Evolutionary conservation across 2,329 filamentous ascomycete genomes (phyloP).

Genomic region (Thelonectria olida): DNA sequence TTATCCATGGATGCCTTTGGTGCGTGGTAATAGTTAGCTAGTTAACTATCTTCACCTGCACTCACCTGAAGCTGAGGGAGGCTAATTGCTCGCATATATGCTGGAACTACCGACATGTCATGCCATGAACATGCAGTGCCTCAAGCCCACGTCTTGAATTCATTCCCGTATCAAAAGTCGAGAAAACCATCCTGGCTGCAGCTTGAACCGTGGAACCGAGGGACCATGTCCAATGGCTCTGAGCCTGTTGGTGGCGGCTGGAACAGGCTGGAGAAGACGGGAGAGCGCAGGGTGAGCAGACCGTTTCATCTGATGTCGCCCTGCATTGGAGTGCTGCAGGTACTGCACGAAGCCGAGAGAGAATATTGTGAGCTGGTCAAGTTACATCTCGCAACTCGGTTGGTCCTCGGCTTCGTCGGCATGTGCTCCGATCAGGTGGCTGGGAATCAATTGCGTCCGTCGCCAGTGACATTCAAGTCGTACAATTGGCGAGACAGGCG

Average conservation of each 20-base stretch:
- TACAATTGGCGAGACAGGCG: neutral
- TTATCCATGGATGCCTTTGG: neutral
- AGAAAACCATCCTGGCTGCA: neutral
- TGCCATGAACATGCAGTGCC: neutral
- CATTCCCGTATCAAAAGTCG: neutral
- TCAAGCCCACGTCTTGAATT: neutral
- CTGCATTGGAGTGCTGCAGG: neutral
- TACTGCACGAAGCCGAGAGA: neutral
- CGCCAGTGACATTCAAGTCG: too few relatives aligned
- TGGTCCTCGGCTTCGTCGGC: neutral
- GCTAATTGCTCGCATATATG: neutral
- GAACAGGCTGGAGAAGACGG: constrained; percentile 5
- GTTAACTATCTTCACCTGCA: too few relatives aligned
- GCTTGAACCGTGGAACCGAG: neutral
- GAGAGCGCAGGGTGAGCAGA: neutral
- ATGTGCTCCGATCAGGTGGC: neutral
- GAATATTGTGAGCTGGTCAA: too few relatives aligned
- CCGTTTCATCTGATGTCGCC: constrained; percentile 4
- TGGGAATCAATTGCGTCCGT: neutral
- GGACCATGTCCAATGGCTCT: neutral
- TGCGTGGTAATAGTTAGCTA: too few relatives aligned
- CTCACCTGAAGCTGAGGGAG: neutral
- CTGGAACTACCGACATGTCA: neutral
- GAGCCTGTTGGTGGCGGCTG: neutral
- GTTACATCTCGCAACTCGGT: neutral